A percentile compares a stretch with the other conserved stretches of the same genome.
Evolutionary conservation across 1,139 yeast species (phyloP).

Genomic region (Debaryomyces subglobosus): DNA sequence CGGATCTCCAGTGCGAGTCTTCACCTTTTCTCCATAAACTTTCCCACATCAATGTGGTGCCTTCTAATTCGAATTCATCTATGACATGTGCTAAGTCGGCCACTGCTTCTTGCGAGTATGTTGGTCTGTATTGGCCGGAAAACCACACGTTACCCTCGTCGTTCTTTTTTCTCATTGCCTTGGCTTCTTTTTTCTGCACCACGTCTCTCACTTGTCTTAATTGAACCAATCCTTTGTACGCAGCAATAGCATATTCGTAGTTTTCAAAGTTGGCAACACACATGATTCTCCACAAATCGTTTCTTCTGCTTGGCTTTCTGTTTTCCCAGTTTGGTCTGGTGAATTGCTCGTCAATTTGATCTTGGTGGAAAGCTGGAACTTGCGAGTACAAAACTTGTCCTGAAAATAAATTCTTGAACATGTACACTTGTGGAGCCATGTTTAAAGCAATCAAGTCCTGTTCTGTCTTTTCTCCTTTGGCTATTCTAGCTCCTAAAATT

Average conservation of each 20-base stretch:
- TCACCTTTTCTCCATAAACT: constrained; percentile 86
- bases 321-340: constrained; percentile 88
- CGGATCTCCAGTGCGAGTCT: constrained; percentile 61
- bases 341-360: constrained; percentile 73
- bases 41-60: constrained; percentile 74
- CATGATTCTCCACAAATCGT: constrained; percentile 90
- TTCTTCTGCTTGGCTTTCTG: constrained; percentile 74
- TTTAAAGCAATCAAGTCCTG: constrained; percentile 31
- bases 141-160: constrained; percentile 83
- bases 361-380: constrained; percentile 69
- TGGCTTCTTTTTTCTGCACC: constrained; percentile 59
- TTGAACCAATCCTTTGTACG: constrained; percentile 74
- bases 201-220: constrained; percentile 75
- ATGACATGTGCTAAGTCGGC: constrained; percentile 79
- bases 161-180: constrained; percentile 69
- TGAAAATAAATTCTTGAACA: constrained; percentile 81
- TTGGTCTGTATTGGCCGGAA: constrained; percentile 86
- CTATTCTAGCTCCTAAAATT: constrained; percentile 48
- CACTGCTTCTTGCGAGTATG: constrained; percentile 88
- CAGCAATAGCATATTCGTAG: constrained; percentile 70
- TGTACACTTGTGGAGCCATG: constrained; percentile 79
- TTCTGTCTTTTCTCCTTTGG: constrained; percentile 41
- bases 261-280: constrained; percentile 74
- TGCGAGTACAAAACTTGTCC: constrained; percentile 93
- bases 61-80: constrained; percentile 57